A percentile compares a stretch with the other conserved stretches of the same genome.
Evolutionary conservation across 805 yeast species (phyloP).

Genomic region (Barnettozyma sp.): DNA sequence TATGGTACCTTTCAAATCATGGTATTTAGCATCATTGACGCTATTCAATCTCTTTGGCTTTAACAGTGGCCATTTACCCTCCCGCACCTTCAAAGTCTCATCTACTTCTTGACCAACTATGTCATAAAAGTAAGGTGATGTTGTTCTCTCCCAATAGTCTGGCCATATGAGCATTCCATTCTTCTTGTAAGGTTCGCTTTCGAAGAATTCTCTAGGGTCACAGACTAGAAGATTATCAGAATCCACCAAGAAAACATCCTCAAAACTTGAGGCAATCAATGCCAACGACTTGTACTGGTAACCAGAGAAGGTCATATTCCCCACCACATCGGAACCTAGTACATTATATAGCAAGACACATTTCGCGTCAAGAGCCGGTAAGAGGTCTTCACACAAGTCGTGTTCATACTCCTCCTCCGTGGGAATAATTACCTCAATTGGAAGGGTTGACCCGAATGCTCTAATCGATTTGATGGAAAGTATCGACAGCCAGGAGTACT

Average conservation of each 20-base stretch:
- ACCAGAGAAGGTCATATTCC: constrained; percentile 44
- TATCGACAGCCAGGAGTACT: constrained; percentile 46
- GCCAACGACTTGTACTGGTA: constrained; percentile 73
- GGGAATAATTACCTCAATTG: constrained; percentile 70
- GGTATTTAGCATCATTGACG: constrained; percentile 38
- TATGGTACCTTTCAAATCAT: constrained; percentile 55
- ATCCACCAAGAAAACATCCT: constrained; percentile 66
- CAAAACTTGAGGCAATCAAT: constrained; percentile 66
- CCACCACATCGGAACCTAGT: constrained; percentile 48
- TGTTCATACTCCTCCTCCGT: constrained; percentile 59
- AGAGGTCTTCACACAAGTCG: constrained; percentile 50
- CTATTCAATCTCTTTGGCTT: constrained; percentile 9
- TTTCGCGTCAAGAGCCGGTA: constrained; percentile 54
- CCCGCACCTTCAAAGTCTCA: constrained; percentile 16
- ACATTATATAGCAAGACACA: constrained; percentile 59
- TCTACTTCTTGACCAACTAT: constrained; percentile 39
- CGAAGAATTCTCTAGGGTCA: constrained; percentile 40
- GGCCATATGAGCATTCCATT: constrained; percentile 66
- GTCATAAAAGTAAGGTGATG: constrained; percentile 52
- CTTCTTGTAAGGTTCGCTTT: constrained; percentile 36
- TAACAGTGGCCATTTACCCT: constrained; percentile 20
- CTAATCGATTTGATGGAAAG: constrained; percentile 43
- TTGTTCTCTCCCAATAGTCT: constrained; percentile 67
- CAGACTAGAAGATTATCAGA: constrained; percentile 60
- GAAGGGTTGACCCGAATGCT: constrained; percentile 45